phyloP scores from a whole-genome alignment of 306 rosid species.

The Gleditsia sinensis region DNA sequence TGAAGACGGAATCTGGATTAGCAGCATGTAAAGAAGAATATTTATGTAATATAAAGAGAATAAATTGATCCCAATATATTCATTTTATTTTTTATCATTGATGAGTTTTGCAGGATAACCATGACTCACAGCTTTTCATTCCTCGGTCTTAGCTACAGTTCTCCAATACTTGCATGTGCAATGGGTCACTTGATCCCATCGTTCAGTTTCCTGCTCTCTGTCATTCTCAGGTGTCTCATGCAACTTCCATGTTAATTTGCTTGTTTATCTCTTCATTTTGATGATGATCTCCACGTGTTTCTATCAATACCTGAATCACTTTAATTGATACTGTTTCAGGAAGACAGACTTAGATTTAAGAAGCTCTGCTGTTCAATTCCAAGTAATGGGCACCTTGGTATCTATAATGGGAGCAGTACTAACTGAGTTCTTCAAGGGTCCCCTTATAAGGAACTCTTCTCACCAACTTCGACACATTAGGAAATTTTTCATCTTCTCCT shows the following conservation, averaged over 20 bases:
- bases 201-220: slow-evolving; percentile 58
- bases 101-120: slow-evolving; percentile 58
- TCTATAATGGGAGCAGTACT: slow-evolving; percentile 62
- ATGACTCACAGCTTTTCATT: slow-evolving; percentile 65
- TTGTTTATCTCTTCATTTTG: neutral
- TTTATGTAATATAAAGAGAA: too few species aligned
- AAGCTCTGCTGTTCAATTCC: slow-evolving; percentile 44
- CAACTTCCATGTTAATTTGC: neutral
- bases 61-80: too few species aligned
- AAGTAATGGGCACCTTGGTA: slow-evolving; percentile 60
- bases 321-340: slow-evolving; percentile 37
- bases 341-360: slow-evolving; percentile 45
- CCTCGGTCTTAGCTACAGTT: slow-evolving; percentile 67
- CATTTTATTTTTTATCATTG: neutral
- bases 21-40: too few species aligned
- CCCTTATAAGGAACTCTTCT: slow-evolving; percentile 54
- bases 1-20: too few species aligned
- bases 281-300: neutral
- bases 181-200: slow-evolving; percentile 76
- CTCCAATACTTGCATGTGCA: slow-evolving; percentile 75
- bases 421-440: slow-evolving; percentile 63
- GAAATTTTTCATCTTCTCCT: slow-evolving; percentile 55
- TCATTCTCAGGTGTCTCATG: slow-evolving; percentile 56
- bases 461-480: slow-evolving; percentile 41
- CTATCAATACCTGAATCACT: too few species aligned